Conservation (phyloP, 768 basidiomycete genomes). For the Pulveroboletus frians region DNA sequence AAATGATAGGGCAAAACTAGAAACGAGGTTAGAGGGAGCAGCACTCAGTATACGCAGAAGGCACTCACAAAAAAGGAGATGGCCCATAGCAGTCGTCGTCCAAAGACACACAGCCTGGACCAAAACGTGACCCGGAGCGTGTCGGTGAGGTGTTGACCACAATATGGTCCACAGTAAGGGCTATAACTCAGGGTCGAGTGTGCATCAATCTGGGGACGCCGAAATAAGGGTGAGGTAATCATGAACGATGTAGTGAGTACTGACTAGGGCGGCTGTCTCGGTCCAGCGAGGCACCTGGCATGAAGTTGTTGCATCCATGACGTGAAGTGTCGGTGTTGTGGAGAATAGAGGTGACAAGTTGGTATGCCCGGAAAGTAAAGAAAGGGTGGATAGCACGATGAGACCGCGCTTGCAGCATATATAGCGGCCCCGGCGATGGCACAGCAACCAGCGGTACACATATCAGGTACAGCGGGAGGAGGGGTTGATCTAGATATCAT, state of each 20-base stretch:
- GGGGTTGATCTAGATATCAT: neutral
- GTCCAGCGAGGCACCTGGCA: neutral
- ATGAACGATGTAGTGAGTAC: neutral
- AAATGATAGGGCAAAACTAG: constrained; percentile 21
- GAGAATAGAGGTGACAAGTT: neutral
- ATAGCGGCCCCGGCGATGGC: constrained; percentile 12
- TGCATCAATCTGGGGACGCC: constrained; percentile 6
- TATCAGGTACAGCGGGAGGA: constrained; percentile 1
- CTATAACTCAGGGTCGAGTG: neutral
- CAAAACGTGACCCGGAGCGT: constrained; percentile 4
- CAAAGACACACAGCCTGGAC: neutral
- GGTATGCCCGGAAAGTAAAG: neutral
- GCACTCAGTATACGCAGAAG: neutral
- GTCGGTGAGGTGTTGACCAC: neutral
- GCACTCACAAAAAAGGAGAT: constrained; percentile 21
- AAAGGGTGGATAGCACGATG: neutral
- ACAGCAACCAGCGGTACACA: constrained; percentile 10
- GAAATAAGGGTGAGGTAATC: neutral
- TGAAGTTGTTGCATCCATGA: constrained; percentile 8
- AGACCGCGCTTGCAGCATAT: constrained; percentile 11
- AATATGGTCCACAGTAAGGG: neutral
- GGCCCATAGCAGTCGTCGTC: constrained; percentile 11
- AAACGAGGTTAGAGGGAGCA: neutral
- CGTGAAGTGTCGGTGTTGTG: neutral
- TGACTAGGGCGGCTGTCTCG: constrained; percentile 4